These are phyloP conservation scores for Malassezia vespertilionis DNA, from an alignment of 1,284 basidiomycete genomes.

Conservation along the genomic window DNA sequence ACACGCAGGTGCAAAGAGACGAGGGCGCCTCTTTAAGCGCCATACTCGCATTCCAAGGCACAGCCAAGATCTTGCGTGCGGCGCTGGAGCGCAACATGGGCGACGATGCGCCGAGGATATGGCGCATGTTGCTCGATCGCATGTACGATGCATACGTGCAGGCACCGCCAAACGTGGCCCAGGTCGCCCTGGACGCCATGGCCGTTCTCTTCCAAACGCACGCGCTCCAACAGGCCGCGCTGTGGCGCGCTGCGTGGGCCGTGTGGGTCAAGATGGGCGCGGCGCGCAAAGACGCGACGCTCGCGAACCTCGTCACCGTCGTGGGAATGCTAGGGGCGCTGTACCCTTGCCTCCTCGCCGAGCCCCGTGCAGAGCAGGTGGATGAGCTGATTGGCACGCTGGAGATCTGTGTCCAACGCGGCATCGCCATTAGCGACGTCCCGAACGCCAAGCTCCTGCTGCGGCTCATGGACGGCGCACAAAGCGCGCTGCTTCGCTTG, in stretches of 20 bases:
- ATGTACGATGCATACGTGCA: background rate
- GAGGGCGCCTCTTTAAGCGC: too few species aligned
- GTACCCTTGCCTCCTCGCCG: background rate
- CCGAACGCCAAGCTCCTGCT: background rate
- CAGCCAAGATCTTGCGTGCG: slow-evolving; percentile 68
- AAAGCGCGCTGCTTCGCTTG: background rate
- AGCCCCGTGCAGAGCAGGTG: background rate
- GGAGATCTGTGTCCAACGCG: background rate
- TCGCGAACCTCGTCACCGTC: background rate
- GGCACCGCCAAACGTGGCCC: background rate
- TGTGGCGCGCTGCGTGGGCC: slow-evolving; percentile 1
- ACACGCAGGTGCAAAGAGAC: slow-evolving; percentile 1
- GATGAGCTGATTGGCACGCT: background rate
- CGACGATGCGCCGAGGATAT: slow-evolving; percentile 2
- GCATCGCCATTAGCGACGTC: background rate
- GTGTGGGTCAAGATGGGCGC: background rate
- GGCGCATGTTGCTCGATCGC: slow-evolving; percentile 4
- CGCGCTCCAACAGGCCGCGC: background rate
- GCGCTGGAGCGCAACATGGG: slow-evolving; percentile 65
- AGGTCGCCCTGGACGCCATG: slow-evolving; percentile 10
- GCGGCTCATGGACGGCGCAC: background rate
- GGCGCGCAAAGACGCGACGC: background rate
- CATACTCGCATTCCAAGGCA: slow-evolving; percentile 69
- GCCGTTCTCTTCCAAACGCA: background rate
- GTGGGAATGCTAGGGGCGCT: background rate